These are phyloP conservation scores for Spatholobus suberectus DNA, from an alignment of 306 rosid species.

Conservation along the genomic window DNA sequence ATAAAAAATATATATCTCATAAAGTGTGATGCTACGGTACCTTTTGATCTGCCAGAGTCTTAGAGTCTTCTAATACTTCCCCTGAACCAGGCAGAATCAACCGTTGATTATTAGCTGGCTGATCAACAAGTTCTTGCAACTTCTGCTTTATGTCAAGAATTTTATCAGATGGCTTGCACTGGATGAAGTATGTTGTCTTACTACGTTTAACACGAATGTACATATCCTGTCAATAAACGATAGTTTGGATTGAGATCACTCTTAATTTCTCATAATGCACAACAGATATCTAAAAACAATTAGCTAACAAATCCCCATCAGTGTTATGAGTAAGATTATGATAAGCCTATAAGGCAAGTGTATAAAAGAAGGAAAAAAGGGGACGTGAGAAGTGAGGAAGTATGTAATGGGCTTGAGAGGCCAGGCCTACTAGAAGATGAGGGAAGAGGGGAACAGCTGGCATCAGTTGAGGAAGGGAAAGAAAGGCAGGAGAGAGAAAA, in stretches of 20 bases:
- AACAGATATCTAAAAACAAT: slow-evolving; percentile 16
- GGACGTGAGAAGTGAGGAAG: no score
- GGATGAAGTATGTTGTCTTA: slow-evolving; percentile 91
- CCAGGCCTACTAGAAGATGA: no score
- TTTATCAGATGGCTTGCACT: slow-evolving; percentile 89
- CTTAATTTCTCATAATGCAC: not conserved
- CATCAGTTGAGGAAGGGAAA: no score
- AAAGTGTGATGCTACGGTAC: slow-evolving; percentile 38
- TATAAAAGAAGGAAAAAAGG: no score
- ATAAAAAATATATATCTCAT: not conserved
- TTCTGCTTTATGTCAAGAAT: slow-evolving; percentile 80
- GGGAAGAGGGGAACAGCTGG: no score
- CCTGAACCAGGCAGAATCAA: slow-evolving; percentile 67
- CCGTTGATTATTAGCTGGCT: slow-evolving; percentile 69
- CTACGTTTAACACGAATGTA: slow-evolving; percentile 83
- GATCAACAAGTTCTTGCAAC: slow-evolving; percentile 71
- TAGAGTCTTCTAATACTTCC: slow-evolving; percentile 77
- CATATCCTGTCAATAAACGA: slow-evolving; percentile 65
- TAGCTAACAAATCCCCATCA: not conserved
- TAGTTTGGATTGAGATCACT: slow-evolving; percentile 16
- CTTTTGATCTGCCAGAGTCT: slow-evolving; percentile 92
- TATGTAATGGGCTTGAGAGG: no score
- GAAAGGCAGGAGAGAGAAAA: no score
- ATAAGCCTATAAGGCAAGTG: no score
- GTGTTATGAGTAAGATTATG: slow-evolving; percentile 16